These are phyloP conservation scores for Colletotrichum sp. DNA, from an alignment of 2,329 filamentous ascomycete genomes.

Conservation along the genomic window DNA sequence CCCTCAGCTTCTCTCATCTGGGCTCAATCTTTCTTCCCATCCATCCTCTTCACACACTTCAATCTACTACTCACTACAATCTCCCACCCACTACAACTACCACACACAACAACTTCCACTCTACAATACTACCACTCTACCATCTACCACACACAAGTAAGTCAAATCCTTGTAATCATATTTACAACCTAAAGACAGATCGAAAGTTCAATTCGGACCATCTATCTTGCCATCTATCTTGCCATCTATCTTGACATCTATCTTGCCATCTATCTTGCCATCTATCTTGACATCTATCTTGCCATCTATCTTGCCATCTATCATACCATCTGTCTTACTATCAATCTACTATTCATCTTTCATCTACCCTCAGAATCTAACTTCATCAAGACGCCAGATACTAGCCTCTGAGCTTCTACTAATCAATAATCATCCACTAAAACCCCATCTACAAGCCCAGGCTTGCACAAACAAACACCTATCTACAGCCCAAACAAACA, in stretches of 20 bases:
- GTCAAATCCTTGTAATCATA: neutral
- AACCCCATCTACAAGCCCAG: neutral
- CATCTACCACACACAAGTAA: neutral
- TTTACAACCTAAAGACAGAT: neutral
- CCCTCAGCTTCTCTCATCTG: neutral
- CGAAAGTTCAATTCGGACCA: neutral
- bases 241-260: too few species aligned
- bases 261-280: too few species aligned
- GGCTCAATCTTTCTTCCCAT: neutral
- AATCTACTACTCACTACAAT: too few species aligned
- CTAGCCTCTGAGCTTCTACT: neutral
- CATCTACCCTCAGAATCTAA: neutral
- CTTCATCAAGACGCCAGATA: neutral
- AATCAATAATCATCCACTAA: neutral
- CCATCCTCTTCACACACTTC: neutral
- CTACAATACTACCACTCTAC: too few species aligned
- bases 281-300: too few species aligned
- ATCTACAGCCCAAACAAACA: neutral
- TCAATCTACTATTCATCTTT: neutral
- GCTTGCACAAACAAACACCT: neutral
- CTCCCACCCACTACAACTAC: too few species aligned
- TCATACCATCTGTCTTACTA: neutral
- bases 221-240: neutral
- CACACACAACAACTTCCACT: neutral
- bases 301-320: too few species aligned